Percentiles rank a stretch among this genome's conserved stretches.
phyloP scores from a whole-genome alignment of 2,329 filamentous ascomycete species.

The Colletotrichum sp. region DNA sequence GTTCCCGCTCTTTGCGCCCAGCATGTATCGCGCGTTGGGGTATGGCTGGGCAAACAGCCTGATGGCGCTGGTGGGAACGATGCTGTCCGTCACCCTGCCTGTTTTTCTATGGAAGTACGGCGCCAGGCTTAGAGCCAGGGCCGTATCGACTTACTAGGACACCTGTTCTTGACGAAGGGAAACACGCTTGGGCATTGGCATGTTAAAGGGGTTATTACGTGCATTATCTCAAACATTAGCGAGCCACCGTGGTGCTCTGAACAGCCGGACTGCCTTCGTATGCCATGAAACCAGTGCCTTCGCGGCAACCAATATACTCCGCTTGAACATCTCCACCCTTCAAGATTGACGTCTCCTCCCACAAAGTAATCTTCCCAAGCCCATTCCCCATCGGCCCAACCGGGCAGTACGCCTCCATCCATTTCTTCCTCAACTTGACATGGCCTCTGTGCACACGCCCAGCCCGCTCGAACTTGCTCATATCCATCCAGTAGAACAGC shows the following conservation, averaged over 20 bases:
- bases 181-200: not conserved
- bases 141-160: not conserved
- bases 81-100: not conserved
- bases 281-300: not conserved
- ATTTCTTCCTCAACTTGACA: not conserved
- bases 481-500: not conserved
- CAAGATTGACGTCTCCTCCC: not conserved
- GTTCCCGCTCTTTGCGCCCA: not conserved
- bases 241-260: not conserved
- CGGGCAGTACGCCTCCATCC: not conserved
- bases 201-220: not conserved
- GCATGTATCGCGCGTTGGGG: not conserved
- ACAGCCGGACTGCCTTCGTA: not conserved
- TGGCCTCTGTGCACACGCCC: not conserved
- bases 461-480: not conserved
- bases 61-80: not conserved
- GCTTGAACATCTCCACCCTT: not conserved
- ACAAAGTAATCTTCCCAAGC: not conserved
- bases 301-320: not conserved
- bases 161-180: not conserved
- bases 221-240: not conserved
- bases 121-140: not conserved
- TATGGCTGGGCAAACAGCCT: not conserved
- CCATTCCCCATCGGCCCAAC: not conserved
- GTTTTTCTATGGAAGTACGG: not conserved